Conservation (phyloP, 371 early-diverging fungal species). For the Lichtheimia corymbifera region DNA sequence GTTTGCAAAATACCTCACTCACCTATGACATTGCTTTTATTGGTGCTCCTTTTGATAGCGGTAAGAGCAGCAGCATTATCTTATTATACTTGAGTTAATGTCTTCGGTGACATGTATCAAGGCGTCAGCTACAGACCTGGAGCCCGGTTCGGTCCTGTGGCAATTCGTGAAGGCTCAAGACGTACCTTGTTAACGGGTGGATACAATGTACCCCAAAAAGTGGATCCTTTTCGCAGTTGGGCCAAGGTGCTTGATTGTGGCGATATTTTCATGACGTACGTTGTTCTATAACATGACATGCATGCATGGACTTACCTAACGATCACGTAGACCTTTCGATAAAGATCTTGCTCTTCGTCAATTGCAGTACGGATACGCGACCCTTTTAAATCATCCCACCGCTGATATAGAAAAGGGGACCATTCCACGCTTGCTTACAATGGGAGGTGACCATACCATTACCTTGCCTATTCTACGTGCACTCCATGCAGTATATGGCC, state of each 20-base stretch:
- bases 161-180: constrained; percentile 29
- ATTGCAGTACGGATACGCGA: constrained; percentile 17
- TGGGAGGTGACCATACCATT: constrained; percentile 33
- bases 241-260: constrained; percentile 30
- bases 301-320: too few species aligned
- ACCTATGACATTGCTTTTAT: constrained; percentile 29
- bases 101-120: constrained; percentile 12
- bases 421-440: constrained; percentile 21
- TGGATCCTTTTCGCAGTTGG: constrained; percentile 26
- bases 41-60: constrained; percentile 18
- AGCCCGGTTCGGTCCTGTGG: constrained; percentile 32
- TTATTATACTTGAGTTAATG: too few species aligned
- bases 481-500: constrained; percentile 24
- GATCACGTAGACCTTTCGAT: constrained; percentile 17
- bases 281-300: neutral
- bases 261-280: constrained; percentile 24
- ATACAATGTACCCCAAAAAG: constrained; percentile 24
- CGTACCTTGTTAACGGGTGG: constrained; percentile 19
- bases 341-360: constrained; percentile 15
- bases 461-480: constrained; percentile 21
- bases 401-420: constrained; percentile 1
- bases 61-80: too few species aligned
- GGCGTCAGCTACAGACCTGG: constrained; percentile 23
- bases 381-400: constrained; percentile 17
- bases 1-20: constrained; percentile 10